A percentile compares a stretch with the other conserved stretches of the same genome.
Evolutionary conservation across 2,329 filamentous ascomycete species (phyloP).

Genomic region (Zasmidium angulare): DNA sequence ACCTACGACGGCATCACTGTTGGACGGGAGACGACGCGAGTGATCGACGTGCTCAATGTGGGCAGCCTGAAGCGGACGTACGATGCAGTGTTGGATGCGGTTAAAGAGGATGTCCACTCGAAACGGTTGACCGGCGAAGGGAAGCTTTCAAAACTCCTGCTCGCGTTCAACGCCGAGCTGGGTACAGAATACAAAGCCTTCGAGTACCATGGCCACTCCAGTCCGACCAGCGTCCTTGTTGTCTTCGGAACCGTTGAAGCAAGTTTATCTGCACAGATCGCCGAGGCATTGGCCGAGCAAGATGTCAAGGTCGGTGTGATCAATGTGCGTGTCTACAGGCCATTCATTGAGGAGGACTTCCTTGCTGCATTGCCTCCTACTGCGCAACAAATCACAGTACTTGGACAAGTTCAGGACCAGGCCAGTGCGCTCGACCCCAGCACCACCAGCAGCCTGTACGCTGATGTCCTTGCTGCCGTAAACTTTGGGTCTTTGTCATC

Average conservation of each 20-base stretch:
- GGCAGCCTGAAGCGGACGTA: conserved; percentile 68
- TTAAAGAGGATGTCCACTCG: conserved; percentile 47
- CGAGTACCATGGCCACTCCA: conserved; percentile 84
- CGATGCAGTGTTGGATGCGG: conserved; percentile 62
- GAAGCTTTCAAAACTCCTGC: conserved; percentile 68
- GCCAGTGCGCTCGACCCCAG: conserved; percentile 71
- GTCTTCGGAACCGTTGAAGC: conserved; percentile 91
- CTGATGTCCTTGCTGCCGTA: conserved; percentile 84
- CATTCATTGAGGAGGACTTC: conserved; percentile 94
- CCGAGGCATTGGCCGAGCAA: conserved; percentile 67
- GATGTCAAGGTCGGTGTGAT: conserved; percentile 81
- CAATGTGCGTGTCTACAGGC: conserved; percentile 89
- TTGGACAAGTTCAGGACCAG: conserved; percentile 82
- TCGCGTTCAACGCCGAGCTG: conserved; percentile 82
- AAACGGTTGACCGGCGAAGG: conserved; percentile 70
- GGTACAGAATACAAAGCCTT: conserved; percentile 92
- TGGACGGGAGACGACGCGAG: conserved; percentile 75
- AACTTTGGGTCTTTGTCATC: conserved; percentile 71
- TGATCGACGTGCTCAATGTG: conserved; percentile 79
- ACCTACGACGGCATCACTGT: conserved; percentile 76
- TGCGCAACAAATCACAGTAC: conserved; percentile 73
- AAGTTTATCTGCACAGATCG: conserved; percentile 79
- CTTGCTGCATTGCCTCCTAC: conserved; percentile 75
- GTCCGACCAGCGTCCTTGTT: conserved; percentile 79
- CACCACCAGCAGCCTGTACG: conserved; percentile 80